These are phyloP conservation scores for Plasmodium sp. DNA, from an alignment of 169 alveolate genomes.

Conservation along the genomic window DNA sequence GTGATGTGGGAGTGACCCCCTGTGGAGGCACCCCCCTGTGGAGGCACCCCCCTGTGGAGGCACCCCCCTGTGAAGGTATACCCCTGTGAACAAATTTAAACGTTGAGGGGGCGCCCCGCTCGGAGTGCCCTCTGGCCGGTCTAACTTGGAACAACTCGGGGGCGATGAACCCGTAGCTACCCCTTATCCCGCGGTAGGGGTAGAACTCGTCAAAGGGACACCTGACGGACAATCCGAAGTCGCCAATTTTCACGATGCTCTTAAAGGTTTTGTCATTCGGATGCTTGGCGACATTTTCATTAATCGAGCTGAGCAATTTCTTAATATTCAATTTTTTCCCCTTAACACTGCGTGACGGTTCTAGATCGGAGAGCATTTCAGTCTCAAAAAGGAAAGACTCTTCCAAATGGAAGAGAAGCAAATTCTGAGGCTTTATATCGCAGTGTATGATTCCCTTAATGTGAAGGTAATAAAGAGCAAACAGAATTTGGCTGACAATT, in stretches of 20 bases:
- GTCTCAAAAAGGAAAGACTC: constrained; percentile 1
- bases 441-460: constrained; percentile 81
- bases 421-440: constrained; percentile 86
- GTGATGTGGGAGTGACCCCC: not conserved
- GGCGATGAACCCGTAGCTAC: constrained; percentile 79
- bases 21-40: not conserved
- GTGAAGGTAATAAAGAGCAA: constrained; percentile 82
- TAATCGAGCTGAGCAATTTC: constrained; percentile 34
- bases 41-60: not conserved
- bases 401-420: constrained; percentile 77
- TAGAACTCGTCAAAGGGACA: constrained; percentile 54
- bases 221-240: constrained; percentile 66
- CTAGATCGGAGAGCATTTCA: not conserved
- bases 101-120: not conserved
- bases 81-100: not conserved
- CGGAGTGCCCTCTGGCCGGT: not conserved
- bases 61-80: not conserved
- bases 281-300: not conserved
- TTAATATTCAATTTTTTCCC: constrained; percentile 15
- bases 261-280: constrained; percentile 13
- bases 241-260: constrained; percentile 37
- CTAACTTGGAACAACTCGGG: constrained; percentile 78
- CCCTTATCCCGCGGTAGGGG: constrained; percentile 72
- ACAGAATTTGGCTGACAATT: constrained; percentile 79
- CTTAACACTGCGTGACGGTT: not conserved